Base-by-base conservation (phyloP, 2,329 filamentous ascomycete species). In the Microdochium nivale region DNA sequence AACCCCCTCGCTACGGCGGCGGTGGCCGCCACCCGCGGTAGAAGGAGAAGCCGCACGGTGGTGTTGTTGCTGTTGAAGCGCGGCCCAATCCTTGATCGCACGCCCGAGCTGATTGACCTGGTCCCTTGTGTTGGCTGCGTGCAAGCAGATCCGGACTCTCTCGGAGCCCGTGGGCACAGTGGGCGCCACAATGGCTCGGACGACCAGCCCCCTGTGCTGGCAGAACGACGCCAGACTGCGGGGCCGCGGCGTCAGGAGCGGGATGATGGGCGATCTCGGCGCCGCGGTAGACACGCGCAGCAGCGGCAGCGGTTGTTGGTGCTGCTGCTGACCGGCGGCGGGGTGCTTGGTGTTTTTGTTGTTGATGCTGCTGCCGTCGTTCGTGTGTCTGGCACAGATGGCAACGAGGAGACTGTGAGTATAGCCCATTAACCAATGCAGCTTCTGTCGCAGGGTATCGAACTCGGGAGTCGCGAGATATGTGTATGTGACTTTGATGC, bases 181-280 rank as follows among this genome's bases (percentile, higher is more conserved):
- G 0, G 81, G 81, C 24, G 79, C 69, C 56, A 83, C 77, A 33
- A 84, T 81, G 0, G 80, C 73, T 19, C 80, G 71, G 2, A 83
- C 77, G 53, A 80, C 68, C 52, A 77, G 78, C 0, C 78, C 77
- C 11, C 65, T 60, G 9, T 61, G 53, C 63, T 83, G 80, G 54
- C 80, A 81, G 52, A 72, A 65, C 10, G 62, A 63, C 1, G 80
- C 80, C n/a, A 84, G 67, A 14, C 70, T 68, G 19, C 78, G 74
- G 4, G 80, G 78, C 14, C 73, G 62, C 0, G 68, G 66, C 1
- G 78, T 81, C 37, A 79, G 68, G 3, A 84, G 60, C 0, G 78
- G 76, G 53, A 84, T 77, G 49, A 84, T 81, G 0, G 80, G 79
- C 2, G 79, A 80, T 32, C 67, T 65, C 2, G 76, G 72, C 33